Conservation (phyloP, 192 early-diverging fungal species). For the Coemansia sp. region DNA sequence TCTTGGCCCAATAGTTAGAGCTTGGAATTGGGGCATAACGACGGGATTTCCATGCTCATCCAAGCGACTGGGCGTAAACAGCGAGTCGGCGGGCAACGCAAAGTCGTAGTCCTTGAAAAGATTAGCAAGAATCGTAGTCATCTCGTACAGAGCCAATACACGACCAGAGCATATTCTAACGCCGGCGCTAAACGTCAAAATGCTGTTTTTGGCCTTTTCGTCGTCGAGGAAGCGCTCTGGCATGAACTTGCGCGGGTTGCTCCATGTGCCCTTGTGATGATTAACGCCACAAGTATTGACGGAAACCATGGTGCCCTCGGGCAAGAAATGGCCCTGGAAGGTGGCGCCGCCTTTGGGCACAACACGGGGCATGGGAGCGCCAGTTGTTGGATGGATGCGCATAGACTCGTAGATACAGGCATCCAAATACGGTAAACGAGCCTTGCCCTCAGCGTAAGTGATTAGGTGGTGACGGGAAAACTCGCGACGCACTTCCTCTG, state of each 20-base stretch:
- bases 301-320: conserved; percentile 14
- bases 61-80: conserved; percentile 10
- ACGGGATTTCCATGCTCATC: conserved; percentile 11
- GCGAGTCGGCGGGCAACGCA: not conserved
- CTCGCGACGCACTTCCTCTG: conserved; percentile 23
- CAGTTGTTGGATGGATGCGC: conserved; percentile 26
- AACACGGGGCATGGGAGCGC: conserved; percentile 14
- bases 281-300: conserved; percentile 29
- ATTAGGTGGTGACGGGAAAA: conserved; percentile 35
- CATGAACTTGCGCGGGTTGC: conserved; percentile 17
- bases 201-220: conserved; percentile 3
- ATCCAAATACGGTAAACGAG: conserved; percentile 32
- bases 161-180: conserved; percentile 37
- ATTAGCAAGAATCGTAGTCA: conserved; percentile 24
- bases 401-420: conserved; percentile 49
- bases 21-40: conserved; percentile 19
- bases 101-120: conserved; percentile 34
- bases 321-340: conserved; percentile 33
- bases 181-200: conserved; percentile 41
- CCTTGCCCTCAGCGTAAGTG: conserved; percentile 30
- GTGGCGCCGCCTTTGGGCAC: conserved; percentile 30
- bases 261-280: conserved; percentile 13
- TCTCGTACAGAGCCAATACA: conserved; percentile 31
- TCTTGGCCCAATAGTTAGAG: conserved; percentile 12
- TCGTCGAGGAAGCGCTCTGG: conserved; percentile 34